Conservation (phyloP, 768 basidiomycete species). For the Thelephora ganbajun region DNA sequence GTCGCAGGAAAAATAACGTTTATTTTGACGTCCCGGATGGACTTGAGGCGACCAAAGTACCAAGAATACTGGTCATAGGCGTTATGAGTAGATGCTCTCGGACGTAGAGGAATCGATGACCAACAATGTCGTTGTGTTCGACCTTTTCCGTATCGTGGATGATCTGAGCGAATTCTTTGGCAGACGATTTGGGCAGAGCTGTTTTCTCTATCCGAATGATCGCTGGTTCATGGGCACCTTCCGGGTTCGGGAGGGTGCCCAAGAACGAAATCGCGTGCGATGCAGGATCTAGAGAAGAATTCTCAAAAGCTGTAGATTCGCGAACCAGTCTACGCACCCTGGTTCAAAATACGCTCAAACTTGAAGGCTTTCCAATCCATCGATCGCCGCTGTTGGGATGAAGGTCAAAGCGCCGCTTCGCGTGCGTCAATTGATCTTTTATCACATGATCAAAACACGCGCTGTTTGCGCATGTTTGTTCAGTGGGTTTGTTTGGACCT, state of each 20-base stretch:
- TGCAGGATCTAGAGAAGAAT: constrained; percentile 32
- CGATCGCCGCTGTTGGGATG: too few species aligned
- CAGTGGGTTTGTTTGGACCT: too few species aligned
- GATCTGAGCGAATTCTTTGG: constrained; percentile 18
- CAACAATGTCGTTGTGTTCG: constrained; percentile 55
- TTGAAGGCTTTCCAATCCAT: constrained; percentile 20
- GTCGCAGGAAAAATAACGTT: constrained; percentile 83
- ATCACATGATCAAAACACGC: too few species aligned
- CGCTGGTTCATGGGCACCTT: constrained; percentile 19
- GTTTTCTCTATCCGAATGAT: constrained; percentile 75
- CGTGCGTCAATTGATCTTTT: too few species aligned
- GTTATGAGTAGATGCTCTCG: constrained; percentile 4
- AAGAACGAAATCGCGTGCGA: constrained; percentile 53
- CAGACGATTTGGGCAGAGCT: constrained; percentile 35
- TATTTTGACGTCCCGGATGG: constrained; percentile 61
- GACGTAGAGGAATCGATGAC: constrained; percentile 10
- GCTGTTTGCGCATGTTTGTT: too few species aligned
- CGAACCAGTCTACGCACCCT: constrained; percentile 19
- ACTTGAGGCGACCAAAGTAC: constrained; percentile 56
- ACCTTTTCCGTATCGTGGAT: constrained; percentile 33
- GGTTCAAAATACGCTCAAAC: constrained; percentile 42
- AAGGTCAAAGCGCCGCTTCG: too few species aligned
- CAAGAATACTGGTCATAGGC: constrained; percentile 56
- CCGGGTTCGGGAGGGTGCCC: constrained; percentile 36
- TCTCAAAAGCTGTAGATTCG: not conserved